phyloP scores from a whole-genome alignment of 2,329 filamentous ascomycete species.

The Colletotrichum graminicola region DNA sequence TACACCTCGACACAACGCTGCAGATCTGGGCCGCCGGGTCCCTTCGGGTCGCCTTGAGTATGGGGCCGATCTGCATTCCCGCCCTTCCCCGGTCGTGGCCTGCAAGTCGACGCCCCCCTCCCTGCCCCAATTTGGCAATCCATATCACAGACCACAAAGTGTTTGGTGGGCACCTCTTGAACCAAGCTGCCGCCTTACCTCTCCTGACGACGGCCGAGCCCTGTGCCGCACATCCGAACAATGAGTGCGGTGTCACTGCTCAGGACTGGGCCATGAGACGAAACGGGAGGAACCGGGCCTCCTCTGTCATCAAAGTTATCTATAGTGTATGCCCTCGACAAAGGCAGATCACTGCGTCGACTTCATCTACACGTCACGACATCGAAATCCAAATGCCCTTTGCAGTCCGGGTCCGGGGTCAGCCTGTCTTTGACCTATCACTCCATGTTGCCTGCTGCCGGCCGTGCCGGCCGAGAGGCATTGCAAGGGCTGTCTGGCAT shows the following conservation, averaged over 20 bases:
- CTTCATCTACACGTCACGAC: conserved; percentile 5
- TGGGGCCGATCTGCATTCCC: conserved; percentile 33
- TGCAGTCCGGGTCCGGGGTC: neutral
- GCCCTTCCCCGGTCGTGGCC: conserved; percentile 26
- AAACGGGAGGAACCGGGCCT: conserved; percentile 8
- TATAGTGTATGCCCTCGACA: neutral
- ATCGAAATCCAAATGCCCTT: neutral
- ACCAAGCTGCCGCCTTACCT: neutral
- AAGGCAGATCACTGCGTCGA: neutral
- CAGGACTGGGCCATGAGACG: neutral
- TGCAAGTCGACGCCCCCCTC: conserved; percentile 19
- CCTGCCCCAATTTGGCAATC: neutral
- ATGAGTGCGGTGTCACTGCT: neutral
- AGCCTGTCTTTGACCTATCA: neutral
- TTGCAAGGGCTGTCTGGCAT: neutral
- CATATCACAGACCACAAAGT: conserved; percentile 1
- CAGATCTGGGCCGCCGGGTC: conserved; percentile 7
- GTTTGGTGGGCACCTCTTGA: neutral
- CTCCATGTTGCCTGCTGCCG: neutral
- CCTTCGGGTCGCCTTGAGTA: conserved; percentile 4
- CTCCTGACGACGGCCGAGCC: conserved; percentile 17
- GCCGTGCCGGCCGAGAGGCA: neutral
- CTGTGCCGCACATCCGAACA: conserved; percentile 12
- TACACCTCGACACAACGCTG: neutral
- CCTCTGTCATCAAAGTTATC: neutral